Conservation (phyloP, 495 filamentous ascomycete species). For the Glutinoglossum americanum region DNA sequence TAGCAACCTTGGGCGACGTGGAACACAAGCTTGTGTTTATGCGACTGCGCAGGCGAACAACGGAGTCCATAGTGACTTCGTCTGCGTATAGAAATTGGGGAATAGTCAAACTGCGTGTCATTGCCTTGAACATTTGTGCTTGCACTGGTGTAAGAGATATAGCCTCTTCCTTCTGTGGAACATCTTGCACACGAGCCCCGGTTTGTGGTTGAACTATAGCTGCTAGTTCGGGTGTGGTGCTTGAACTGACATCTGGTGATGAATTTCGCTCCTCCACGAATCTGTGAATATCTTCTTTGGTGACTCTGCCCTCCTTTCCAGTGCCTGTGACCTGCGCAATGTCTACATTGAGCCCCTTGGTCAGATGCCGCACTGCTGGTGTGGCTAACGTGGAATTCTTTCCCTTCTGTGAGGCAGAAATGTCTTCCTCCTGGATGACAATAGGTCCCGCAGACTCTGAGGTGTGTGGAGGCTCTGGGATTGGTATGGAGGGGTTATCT, state of each 20-base stretch:
- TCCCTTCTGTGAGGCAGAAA: constrained; percentile 18
- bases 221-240: constrained; percentile 4
- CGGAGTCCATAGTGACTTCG: constrained; percentile 53
- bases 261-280: constrained; percentile 27
- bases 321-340: constrained; percentile 63
- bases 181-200: constrained; percentile 1
- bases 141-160: constrained; percentile 56
- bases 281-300: constrained; percentile 83
- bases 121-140: constrained; percentile 90
- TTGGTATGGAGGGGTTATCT: neutral
- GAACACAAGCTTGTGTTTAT: constrained; percentile 30
- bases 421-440: neutral
- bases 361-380: constrained; percentile 75
- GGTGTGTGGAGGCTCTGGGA: neutral
- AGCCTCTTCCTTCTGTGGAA: constrained; percentile 39
- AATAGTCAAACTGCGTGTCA: constrained; percentile 77
- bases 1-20: constrained; percentile 18
- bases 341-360: constrained; percentile 52
- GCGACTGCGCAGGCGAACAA: constrained; percentile 44
- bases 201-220: neutral
- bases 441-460: neutral
- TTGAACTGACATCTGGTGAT: constrained; percentile 4
- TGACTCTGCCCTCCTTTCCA: constrained; percentile 75
- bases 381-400: constrained; percentile 46
- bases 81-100: constrained; percentile 90